Evolutionary conservation across 371 early-diverging fungal species (phyloP), one percentile per base, ranked within the genome.

Genomic region (Coemansia sp.): DNA sequence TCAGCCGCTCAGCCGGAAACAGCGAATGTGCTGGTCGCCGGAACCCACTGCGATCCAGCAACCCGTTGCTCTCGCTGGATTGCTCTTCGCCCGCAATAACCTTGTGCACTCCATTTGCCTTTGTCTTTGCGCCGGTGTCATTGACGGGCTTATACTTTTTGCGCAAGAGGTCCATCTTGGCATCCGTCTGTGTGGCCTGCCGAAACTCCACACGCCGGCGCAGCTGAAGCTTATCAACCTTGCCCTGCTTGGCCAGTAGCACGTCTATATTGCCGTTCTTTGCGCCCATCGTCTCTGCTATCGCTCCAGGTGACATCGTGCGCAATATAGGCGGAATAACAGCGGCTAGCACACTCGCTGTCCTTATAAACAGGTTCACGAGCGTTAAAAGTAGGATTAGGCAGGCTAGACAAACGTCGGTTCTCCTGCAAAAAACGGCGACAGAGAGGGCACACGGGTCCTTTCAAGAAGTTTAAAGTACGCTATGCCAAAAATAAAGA

Each of bases 111-210:
- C 29, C 51, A 27, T 40, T 63, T 21, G 67, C 52, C 3, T 55
- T 31, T 27, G 59, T 57, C 50, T 57, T 67, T 11, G 55, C 27
- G 21, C 26, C 24, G 2, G 34, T 37, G 67, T 57, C 77, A 69
- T 87, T 87, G 64, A 87, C 81, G 13, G 87, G 84, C 60, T 75
- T 77, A 71, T 86, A 87, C 69, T 85, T 85, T 63, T 82, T 81
- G 59, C 81, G 81, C 40, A 86, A 78, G 1, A 64, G 74, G 59
- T 85, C 87, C 80, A 83, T 81, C 63, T 85, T 84, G 29, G 61
- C 66, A 71, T 87, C 87, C n/a, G 83, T 34, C 42, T 80, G 82
- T 0, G 79, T 80, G 10, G 85, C 85, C 61, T 81, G 76, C 10
- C 81, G 80, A 64, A 87, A 87, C 53, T 85, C 84, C 21, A 87